phyloP scores from a whole-genome alignment of 257 asterid genomes.

The Ilex aquifolium region DNA sequence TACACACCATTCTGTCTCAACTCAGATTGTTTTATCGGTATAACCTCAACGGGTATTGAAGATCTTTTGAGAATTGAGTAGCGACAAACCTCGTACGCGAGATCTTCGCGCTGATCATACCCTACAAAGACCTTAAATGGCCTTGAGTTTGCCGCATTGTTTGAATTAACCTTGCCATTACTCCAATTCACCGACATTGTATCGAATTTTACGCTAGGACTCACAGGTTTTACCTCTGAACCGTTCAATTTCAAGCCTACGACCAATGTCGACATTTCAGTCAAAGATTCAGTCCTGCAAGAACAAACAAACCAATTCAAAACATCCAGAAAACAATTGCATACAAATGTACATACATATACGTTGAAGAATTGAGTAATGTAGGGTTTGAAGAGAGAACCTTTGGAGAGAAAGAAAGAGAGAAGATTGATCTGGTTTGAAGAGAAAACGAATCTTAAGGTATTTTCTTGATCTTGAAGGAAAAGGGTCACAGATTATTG shows the following conservation, averaged over 20 bases:
- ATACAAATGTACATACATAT: too few species aligned
- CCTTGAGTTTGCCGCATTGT: slow-evolving; percentile 13
- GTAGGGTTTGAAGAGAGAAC: too few species aligned
- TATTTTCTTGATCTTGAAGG: too few species aligned
- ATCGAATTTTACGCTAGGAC: not conserved
- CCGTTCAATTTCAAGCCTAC: slow-evolving; percentile 12
- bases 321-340: not conserved
- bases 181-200: slow-evolving; percentile 13
- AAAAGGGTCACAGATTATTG: too few species aligned
- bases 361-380: too few species aligned
- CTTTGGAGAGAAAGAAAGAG: too few species aligned
- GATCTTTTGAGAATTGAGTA: slow-evolving; percentile 58
- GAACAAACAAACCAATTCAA: not conserved
- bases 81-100: slow-evolving; percentile 78
- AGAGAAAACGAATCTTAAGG: too few species aligned
- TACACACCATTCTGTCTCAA: slow-evolving; percentile 53
- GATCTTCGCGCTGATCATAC: slow-evolving; percentile 70
- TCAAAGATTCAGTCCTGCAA: slow-evolving; percentile 17
- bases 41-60: slow-evolving; percentile 65
- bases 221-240: slow-evolving; percentile 3
- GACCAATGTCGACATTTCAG: slow-evolving; percentile 16
- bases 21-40: slow-evolving; percentile 74
- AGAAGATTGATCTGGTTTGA: too few species aligned
- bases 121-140: slow-evolving; percentile 70
- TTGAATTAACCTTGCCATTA: slow-evolving; percentile 8